Conservation (phyloP, 176 grass and related monocot genomes). For the Zoysia japonica region DNA sequence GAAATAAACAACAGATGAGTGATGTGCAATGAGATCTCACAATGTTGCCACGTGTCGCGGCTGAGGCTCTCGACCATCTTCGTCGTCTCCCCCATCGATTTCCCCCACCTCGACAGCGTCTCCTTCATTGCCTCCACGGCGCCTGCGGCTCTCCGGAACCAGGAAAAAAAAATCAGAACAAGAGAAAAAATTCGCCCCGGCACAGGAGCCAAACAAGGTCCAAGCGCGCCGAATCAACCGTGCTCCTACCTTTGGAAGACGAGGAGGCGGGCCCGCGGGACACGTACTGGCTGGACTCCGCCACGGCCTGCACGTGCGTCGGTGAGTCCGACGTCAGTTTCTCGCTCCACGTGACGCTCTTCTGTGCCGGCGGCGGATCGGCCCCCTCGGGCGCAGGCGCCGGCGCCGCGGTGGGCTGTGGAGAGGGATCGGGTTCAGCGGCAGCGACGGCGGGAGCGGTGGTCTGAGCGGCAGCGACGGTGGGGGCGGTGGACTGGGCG, state of each 20-base stretch:
- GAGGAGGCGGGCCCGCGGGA: no score
- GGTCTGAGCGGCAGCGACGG: neutral
- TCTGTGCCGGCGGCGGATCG: conserved; percentile 41
- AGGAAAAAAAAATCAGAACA: no score
- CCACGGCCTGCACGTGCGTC: no score
- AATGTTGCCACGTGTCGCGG: conserved; percentile 88
- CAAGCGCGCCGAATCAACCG: no score
- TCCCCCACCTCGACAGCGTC: no score
- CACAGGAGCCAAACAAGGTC: no score
- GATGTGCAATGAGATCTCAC: conserved; percentile 50
- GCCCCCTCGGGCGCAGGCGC: conserved; percentile 21
- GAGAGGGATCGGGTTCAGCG: conserved; percentile 43
- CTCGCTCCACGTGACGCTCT: conserved; percentile 58
- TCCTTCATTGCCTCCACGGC: no score
- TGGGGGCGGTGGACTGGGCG: no score
- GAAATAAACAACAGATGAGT: conserved; percentile 31
- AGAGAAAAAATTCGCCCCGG: no score
- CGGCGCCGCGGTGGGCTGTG: neutral
- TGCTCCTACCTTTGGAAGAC: no score
- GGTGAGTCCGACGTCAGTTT: conserved; percentile 47
- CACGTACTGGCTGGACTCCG: no score
- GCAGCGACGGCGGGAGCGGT: neutral
- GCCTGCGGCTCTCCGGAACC: neutral
- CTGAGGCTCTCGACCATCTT: conserved; percentile 79
- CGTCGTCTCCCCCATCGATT: conserved; percentile 69